phyloP scores from a whole-genome alignment of 148 eudicot genomes.

The Cornus controversa region DNA sequence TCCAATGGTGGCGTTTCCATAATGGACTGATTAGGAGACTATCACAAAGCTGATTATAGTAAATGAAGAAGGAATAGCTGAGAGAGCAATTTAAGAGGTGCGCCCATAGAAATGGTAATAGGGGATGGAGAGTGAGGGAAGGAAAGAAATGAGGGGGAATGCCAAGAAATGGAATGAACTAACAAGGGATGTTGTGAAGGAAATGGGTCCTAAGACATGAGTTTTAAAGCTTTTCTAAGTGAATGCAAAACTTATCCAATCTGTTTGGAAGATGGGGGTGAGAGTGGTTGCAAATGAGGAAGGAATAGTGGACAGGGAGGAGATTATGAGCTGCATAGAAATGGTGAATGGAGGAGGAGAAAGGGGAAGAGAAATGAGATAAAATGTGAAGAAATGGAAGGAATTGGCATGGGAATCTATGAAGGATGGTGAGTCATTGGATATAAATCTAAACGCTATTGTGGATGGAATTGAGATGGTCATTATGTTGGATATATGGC shows the following conservation, averaged over 20 bases:
- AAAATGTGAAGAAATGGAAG: no score
- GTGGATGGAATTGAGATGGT: no score
- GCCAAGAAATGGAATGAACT: background rate
- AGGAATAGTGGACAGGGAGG: no score
- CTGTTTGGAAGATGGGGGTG: no score
- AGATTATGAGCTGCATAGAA: no score
- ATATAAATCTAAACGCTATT: no score
- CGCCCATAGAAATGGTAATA: constrained; percentile 39
- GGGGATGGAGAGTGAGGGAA: constrained; percentile 28
- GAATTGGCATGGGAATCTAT: no score
- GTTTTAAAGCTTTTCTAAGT: constrained; percentile 35
- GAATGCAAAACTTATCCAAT: background rate
- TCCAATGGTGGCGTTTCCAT: constrained; percentile 52
- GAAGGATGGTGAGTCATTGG: no score
- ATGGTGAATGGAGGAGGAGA: no score
- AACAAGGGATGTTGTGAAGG: constrained; percentile 38
- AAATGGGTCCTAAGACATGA: constrained; percentile 46
- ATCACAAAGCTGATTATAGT: constrained; percentile 55
- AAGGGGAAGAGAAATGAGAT: no score
- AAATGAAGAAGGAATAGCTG: constrained; percentile 38
- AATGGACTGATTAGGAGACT: constrained; percentile 51
- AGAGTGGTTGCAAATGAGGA: no score
- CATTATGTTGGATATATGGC: no score
- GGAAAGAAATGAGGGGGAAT: background rate
- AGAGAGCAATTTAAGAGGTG: constrained; percentile 47